Base-by-base conservation (phyloP, 1,139 yeast genomes). In the Meyerozyma carpophila region DNA sequence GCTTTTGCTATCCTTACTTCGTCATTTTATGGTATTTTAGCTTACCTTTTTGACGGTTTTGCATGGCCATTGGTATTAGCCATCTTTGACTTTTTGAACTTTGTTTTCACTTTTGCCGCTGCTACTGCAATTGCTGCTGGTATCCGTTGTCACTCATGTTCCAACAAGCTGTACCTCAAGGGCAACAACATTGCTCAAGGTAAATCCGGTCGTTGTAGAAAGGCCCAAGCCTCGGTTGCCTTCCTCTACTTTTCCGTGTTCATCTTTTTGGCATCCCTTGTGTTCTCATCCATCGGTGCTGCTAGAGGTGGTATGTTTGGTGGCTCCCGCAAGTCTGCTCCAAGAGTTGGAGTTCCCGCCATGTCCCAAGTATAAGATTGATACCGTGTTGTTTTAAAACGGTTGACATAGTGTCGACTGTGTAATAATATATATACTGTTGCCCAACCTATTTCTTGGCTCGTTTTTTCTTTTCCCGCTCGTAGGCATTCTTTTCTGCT, bases 81-180 rank as follows among this genome's bases (percentile, higher is more conserved):
- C 46, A 57, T 73, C 45, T 70, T 88, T 61, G 98, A 93, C 76
- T 83, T 89, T 69, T 74, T 93, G 68, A 89, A 90, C 79, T 71
- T 83, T 61, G 86, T 91, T 54, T 91, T 93, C 81, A 83, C 96
- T 48, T 88, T 93, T 68, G 82, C 98, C 45, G 98, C 88, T 54
- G 98, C 93, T 54, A 81, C 95, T 46, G 96, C 96, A 43, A 73
- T 93, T 64, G 98, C 97, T 46, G 95, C 90, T 51, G 94, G 83
- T 57, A 82, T 86, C 63, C 80, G 89, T 66, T 78, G 75, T 50
- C 96, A 90, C 78, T 84, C 95, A 40, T 93, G 98, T 77, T 47
- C 70, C 55, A 86, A 89, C 80, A 54, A 73, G 49, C 53, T 45
- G 45, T 90, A 88, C 76, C 51, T 89, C 53, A 73, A 81, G 55